phyloP scores from a whole-genome alignment of 768 basidiomycete genomes.

The Leccinum subtestaceum region DNA sequence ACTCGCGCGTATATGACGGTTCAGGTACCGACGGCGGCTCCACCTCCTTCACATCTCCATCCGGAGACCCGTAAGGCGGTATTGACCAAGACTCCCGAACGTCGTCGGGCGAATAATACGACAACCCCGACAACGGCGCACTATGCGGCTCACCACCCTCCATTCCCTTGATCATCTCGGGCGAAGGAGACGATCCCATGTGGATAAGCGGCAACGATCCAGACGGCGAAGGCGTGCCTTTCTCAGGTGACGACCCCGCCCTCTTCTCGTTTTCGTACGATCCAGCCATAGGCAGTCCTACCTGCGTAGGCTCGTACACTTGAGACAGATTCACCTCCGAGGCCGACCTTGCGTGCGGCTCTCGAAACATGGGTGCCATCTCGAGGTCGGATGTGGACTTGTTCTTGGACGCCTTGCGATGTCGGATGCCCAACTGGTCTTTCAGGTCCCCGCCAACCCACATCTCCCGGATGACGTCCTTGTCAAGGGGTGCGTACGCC shows the following conservation, averaged over 20 bases:
- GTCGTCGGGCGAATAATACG: constrained; percentile 59
- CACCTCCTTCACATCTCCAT: constrained; percentile 44
- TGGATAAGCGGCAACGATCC: constrained; percentile 9
- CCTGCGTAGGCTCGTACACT: constrained; percentile 48
- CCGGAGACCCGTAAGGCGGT: constrained; percentile 46
- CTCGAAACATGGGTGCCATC: constrained; percentile 68
- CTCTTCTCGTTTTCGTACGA: constrained; percentile 14
- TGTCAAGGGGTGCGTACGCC: constrained; percentile 78
- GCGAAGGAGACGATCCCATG: constrained; percentile 7
- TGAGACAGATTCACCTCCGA: constrained; percentile 52
- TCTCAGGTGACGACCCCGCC: background rate
- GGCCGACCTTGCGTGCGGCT: constrained; percentile 59
- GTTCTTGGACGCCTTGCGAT: constrained; percentile 53
- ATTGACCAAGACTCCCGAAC: constrained; percentile 56
- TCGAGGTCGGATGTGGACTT: constrained; percentile 42
- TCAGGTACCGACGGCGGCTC: background rate
- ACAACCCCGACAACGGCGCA: constrained; percentile 28
- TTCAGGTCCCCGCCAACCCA: constrained; percentile 85
- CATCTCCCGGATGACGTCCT: constrained; percentile 89
- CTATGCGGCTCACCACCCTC: constrained; percentile 18
- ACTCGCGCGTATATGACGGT: background rate
- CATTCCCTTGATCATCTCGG: background rate
- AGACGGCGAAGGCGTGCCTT: background rate
- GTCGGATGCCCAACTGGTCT: constrained; percentile 70
- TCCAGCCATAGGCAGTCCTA: constrained; percentile 27